Base-by-base conservation (phyloP, 345 rosid genomes). In the Noccaea caerulescens region DNA sequence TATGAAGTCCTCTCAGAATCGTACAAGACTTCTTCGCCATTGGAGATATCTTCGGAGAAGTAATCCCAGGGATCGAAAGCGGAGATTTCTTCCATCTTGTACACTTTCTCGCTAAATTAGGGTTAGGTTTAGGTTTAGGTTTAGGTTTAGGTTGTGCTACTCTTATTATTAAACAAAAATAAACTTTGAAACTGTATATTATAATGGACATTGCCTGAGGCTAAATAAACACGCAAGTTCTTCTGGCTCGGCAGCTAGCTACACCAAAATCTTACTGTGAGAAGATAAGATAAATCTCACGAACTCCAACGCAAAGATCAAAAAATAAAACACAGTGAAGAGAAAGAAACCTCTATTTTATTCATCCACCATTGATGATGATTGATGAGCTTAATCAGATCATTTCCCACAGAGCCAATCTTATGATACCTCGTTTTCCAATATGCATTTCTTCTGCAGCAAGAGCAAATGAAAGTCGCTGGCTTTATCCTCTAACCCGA, bases 401-500 rank as follows among this genome's bases (percentile, higher is more conserved):
- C 10, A n/a, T 51, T 34, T 33, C 34, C n/a, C 11, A 71, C 11
- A 50, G 50, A 60, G 36, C 11, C 51, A 34, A 39, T 41, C 41
- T 64, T 41, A 77, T 9, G 47, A 23, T 12, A 27, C 20, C 14
- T 79, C 77, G 8, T 67, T 20, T 14, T 66, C 57, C 25, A 79
- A 49, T 56, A 36, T 41, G 68, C 83, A 83, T 62, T 82, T 79
- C 59, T 78, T 80, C 75, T 81, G 71, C 30, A 80, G 42, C 76
- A 88, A 79, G 62, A 88, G 76, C 78, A 83, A 51, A 8, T 71
- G 83, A 57, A 91, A 84, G 20, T 69, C 74, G 5, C 60, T 74
- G 51, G 86, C 86, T 16, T 78, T 76, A 51, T 82, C 94, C 38
- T 78, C 66, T 68, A 84, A 76, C 12, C 91, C 95, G 8, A 66